Evolutionary conservation across 1,139 yeast genomes (phyloP).

Genomic region (Yamadazyma dendronema): DNA sequence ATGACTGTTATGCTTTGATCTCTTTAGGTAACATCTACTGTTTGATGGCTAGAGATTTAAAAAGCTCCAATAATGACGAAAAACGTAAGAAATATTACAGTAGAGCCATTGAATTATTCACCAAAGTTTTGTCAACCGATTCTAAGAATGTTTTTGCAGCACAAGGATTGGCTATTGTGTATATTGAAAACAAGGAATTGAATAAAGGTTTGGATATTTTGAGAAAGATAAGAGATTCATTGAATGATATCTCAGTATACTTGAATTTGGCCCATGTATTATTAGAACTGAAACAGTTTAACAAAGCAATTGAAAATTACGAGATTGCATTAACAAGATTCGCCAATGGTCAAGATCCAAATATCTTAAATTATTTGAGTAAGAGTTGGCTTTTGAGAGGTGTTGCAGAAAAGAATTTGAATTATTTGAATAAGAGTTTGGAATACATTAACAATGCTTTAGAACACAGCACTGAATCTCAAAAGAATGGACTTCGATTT

Average conservation of each 20-base stretch:
- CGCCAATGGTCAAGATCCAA: constrained; percentile 62
- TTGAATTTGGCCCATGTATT: constrained; percentile 88
- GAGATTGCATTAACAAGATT: constrained; percentile 73
- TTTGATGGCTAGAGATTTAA: constrained; percentile 75
- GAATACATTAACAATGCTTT: constrained; percentile 62
- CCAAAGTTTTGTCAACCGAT: constrained; percentile 84
- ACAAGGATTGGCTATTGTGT: constrained; percentile 92
- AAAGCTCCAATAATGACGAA: constrained; percentile 52
- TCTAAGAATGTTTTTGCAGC: constrained; percentile 92
- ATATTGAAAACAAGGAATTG: constrained; percentile 81
- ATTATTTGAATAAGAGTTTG: constrained; percentile 59
- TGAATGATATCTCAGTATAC: constrained; percentile 79
- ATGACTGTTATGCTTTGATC: constrained; percentile 84
- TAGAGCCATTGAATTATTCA: constrained; percentile 86
- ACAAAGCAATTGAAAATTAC: constrained; percentile 86
- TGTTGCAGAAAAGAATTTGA: constrained; percentile 59
- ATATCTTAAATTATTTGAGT: constrained; percentile 71
- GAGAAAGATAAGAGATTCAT: constrained; percentile 85
- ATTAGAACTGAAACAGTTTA: constrained; percentile 75
- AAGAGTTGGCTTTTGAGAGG: constrained; percentile 92
- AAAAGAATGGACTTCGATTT: constrained; percentile 50
- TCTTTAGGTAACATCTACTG: constrained; percentile 89
- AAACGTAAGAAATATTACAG: constrained; percentile 76
- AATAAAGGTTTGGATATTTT: constrained; percentile 82
- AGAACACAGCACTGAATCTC: constrained; percentile 33